Evolutionary conservation across 192 early-diverging fungal species (phyloP).

Genomic region (Entomortierella beljakovae): DNA sequence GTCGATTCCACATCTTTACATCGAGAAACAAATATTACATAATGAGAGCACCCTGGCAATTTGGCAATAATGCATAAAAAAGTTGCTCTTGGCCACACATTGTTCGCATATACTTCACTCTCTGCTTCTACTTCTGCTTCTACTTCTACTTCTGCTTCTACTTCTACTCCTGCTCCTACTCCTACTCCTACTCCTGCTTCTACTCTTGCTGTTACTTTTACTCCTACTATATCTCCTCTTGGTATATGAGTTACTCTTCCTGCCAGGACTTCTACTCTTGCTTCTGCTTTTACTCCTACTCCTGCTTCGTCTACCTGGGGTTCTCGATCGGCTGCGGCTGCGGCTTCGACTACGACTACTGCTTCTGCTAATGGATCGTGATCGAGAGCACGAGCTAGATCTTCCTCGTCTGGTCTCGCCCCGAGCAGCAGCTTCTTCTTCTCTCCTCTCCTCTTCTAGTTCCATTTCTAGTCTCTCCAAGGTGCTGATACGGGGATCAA

Average conservation of each 20-base stretch:
- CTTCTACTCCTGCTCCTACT: conserved; percentile 21
- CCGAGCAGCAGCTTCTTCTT: conserved; percentile 22
- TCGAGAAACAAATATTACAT: no score
- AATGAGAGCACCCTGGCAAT: no score
- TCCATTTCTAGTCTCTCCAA: conserved; percentile 70
- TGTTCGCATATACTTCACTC: no score
- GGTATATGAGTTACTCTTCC: no score
- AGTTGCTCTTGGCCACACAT: no score
- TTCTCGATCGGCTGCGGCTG: conserved; percentile 1
- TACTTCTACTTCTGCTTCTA: not conserved
- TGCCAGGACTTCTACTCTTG: conserved; percentile 12
- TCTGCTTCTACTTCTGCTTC: conserved; percentile 7
- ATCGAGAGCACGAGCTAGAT: conserved; percentile 43
- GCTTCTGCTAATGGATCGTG: conserved; percentile 10
- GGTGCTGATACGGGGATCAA: conserved; percentile 83
- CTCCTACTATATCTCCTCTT: conserved; percentile 2
- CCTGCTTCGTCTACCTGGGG: conserved; percentile 1
- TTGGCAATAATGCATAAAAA: no score
- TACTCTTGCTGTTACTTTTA: not conserved
- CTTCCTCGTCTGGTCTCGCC: conserved; percentile 8
- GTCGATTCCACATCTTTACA: no score
- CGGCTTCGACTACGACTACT: not conserved
- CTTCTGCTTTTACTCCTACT: conserved; percentile 4
- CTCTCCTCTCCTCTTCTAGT: conserved; percentile 37
- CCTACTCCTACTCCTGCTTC: conserved; percentile 18